These are phyloP conservation scores for Termitomyces sp. DNA, from an alignment of 768 basidiomycete species.

Conservation along the genomic window DNA sequence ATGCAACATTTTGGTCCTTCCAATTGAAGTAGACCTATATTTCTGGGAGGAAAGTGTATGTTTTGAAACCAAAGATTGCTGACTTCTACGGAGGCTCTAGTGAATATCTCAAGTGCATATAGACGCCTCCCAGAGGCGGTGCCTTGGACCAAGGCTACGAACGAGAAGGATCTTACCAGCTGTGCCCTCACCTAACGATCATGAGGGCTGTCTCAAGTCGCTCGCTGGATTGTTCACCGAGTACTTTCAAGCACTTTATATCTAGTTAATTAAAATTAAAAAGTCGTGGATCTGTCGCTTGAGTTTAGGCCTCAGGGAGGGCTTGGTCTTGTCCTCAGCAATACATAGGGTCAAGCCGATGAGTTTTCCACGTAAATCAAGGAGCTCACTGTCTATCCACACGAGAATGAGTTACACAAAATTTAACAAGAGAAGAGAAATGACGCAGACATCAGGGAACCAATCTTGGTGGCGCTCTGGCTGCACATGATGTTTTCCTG, in stretches of 20 bases:
- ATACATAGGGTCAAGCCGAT: neutral
- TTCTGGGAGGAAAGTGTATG: too few relatives aligned
- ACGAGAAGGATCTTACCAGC: slow-evolving; percentile 39
- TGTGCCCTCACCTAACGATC: slow-evolving; percentile 30
- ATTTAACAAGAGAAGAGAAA: too few relatives aligned
- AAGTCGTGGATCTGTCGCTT: slow-evolving; percentile 30
- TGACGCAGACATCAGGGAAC: neutral
- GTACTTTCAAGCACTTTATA: slow-evolving; percentile 34
- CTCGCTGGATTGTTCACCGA: too few relatives aligned
- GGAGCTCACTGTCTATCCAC: neutral
- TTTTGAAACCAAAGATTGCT: neutral
- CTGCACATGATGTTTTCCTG: too few relatives aligned
- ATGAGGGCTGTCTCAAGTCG: neutral
- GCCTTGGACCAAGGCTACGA: slow-evolving; percentile 20
- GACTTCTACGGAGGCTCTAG: slow-evolving; percentile 20
- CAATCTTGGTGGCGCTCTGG: too few relatives aligned
- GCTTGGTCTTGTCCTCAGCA: slow-evolving; percentile 1
- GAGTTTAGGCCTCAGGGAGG: slow-evolving; percentile 7
- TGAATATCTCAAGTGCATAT: slow-evolving; percentile 42
- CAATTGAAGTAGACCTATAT: slow-evolving; percentile 19
- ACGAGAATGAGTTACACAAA: neutral
- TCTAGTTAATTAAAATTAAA: slow-evolving; percentile 27
- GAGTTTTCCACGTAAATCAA: too few relatives aligned
- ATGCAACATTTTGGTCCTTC: slow-evolving; percentile 24
- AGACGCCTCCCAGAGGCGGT: slow-evolving; percentile 29